Conservation (phyloP, 441 rosid species). For the Erysimum pusillum region DNA sequence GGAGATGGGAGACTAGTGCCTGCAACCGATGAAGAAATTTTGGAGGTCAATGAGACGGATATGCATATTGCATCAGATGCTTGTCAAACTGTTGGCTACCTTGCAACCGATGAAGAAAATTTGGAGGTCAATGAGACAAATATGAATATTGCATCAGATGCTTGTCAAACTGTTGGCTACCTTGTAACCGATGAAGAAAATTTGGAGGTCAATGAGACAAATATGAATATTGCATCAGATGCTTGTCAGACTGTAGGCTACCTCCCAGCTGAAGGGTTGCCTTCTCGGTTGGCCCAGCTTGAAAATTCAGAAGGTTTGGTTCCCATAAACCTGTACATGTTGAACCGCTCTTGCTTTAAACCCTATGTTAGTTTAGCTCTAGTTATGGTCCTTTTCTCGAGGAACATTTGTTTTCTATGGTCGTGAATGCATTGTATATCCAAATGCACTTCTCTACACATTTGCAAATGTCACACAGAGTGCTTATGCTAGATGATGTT, state of each 20-base stretch:
- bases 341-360: conserved; percentile 15
- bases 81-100: conserved; percentile 56
- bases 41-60: conserved; percentile 75
- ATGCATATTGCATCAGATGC: conserved; percentile 59
- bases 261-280: conserved; percentile 54
- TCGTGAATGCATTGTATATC: neutral
- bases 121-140: conserved; percentile 75
- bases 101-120: conserved; percentile 90
- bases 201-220: conserved; percentile 73
- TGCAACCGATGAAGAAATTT: conserved; percentile 94
- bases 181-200: conserved; percentile 89
- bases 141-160: conserved; percentile 58
- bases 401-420: conserved; percentile 5
- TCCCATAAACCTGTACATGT: neutral
- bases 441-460: neutral
- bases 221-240: conserved; percentile 59
- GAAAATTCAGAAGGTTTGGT: conserved; percentile 68
- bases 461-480: neutral
- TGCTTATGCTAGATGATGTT: neutral
- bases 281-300: conserved; percentile 56
- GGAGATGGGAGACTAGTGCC: conserved; percentile 92
- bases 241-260: conserved; percentile 54
- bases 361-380: neutral
- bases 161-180: conserved; percentile 56
- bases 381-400: neutral